Conservation (phyloP, 495 filamentous ascomycete genomes). For the Letharia columbiana region DNA sequence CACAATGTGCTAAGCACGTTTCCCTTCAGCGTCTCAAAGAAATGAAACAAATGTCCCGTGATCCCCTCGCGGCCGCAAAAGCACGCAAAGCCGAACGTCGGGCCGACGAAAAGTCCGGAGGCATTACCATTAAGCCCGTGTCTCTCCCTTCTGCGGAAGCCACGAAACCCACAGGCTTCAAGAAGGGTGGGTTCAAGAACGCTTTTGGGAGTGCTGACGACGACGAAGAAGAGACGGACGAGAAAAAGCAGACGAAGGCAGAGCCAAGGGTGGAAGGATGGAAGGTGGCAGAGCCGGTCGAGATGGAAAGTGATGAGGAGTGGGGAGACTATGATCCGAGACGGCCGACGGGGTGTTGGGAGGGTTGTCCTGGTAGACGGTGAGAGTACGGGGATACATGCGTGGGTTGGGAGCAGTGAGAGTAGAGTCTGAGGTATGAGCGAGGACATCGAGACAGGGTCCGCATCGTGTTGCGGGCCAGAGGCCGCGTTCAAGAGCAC, state of each 20-base stretch:
- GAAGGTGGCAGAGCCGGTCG: constrained; percentile 32
- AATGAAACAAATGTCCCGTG: constrained; percentile 52
- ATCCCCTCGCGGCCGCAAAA: constrained; percentile 48
- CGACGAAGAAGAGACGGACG: constrained; percentile 37
- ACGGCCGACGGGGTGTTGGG: constrained; percentile 43
- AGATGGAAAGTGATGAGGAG: constrained; percentile 30
- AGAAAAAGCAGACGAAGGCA: constrained; percentile 44
- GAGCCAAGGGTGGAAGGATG: constrained; percentile 47
- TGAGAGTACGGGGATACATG: not conserved
- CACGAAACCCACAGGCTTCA: constrained; percentile 40
- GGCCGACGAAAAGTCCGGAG: constrained; percentile 49
- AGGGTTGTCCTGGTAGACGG: constrained; percentile 31
- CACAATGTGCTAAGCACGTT: not conserved
- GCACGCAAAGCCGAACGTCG: constrained; percentile 64
- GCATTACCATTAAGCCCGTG: constrained; percentile 26
- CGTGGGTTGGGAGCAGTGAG: not conserved
- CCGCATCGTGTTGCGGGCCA: not conserved
- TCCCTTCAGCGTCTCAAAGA: constrained; percentile 47
- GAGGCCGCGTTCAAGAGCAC: not conserved
- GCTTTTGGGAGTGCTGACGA: constrained; percentile 47
- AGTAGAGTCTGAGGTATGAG: not conserved
- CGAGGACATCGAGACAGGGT: not conserved
- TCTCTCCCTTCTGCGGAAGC: constrained; percentile 13
- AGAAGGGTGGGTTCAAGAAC: constrained; percentile 56
- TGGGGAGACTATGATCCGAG: constrained; percentile 44